Percentiles rank a stretch among this genome's conserved stretches.
Evolutionary conservation across 352 stramenopile species (phyloP).

Genomic region (Thalassiosira livingstoniorum): DNA sequence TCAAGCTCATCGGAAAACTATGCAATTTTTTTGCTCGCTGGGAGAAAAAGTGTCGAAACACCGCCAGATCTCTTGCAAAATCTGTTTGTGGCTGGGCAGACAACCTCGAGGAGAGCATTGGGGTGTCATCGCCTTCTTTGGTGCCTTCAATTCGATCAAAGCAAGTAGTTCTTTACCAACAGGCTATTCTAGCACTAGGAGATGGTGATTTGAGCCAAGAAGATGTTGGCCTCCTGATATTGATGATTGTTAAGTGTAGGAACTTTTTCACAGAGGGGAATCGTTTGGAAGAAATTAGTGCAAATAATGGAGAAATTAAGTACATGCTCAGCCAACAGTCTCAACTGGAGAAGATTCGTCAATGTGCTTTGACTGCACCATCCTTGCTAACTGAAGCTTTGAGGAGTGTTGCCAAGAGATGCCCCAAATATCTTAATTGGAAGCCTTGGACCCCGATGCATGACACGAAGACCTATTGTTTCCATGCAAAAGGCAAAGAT

Average conservation of each 20-base stretch:
- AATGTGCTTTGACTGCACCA: constrained; percentile 7
- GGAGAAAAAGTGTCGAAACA: constrained; percentile 24
- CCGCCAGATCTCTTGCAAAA: constrained; percentile 30
- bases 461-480: constrained; percentile 28
- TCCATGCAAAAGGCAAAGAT: constrained; percentile 28
- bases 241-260: constrained; percentile 45
- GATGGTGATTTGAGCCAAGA: constrained; percentile 36
- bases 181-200: constrained; percentile 42
- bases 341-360: constrained; percentile 35
- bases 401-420: constrained; percentile 27
- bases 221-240: constrained; percentile 44
- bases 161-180: constrained; percentile 52
- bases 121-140: constrained; percentile 29
- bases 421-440: constrained; percentile 43
- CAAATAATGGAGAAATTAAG: constrained; percentile 38
- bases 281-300: constrained; percentile 31
- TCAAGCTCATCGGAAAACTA: constrained; percentile 40
- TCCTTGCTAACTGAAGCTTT: constrained; percentile 49
- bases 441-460: constrained; percentile 12
- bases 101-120: constrained; percentile 35
- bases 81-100: constrained; percentile 46
- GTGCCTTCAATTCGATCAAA: constrained; percentile 31
- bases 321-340: constrained; percentile 30
- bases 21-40: constrained; percentile 54
- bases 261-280: constrained; percentile 49